phyloP scores from a whole-genome alignment of 306 rosid species.

The Vigna hirtella region DNA sequence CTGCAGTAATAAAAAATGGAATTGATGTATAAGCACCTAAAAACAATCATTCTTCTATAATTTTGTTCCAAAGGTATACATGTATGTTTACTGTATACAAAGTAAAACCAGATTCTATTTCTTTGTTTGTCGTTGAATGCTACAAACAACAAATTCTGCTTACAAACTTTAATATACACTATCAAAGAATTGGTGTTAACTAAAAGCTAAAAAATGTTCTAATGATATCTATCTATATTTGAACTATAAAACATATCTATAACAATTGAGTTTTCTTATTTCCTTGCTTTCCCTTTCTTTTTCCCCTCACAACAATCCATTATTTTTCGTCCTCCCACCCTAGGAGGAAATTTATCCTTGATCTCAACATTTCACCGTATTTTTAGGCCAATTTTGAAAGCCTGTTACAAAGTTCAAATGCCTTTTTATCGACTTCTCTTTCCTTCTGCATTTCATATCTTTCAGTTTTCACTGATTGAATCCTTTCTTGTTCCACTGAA shows the following conservation, averaged over 20 bases:
- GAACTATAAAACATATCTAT: not conserved
- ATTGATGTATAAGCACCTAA: not conserved
- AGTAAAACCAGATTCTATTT: not conserved
- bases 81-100: not conserved
- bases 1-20: not conserved
- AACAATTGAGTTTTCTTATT: conserved; percentile 11
- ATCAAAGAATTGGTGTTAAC: not conserved
- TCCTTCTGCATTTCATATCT: conserved; percentile 24
- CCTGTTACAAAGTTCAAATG: conserved; percentile 12
- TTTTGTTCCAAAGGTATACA: not conserved
- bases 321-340: not conserved
- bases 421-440: not conserved
- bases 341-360: conserved; percentile 26
- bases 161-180: not conserved
- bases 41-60: not conserved
- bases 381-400: conserved; percentile 29
- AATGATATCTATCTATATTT: not conserved
- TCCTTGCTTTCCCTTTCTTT: not conserved
- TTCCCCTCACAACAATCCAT: not conserved
- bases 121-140: not conserved
- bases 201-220: conserved; percentile 20
- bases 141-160: not conserved
- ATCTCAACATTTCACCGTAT: conserved; percentile 36
- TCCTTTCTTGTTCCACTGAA: conserved; percentile 38
- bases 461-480: not conserved